Percentiles rank a stretch among this genome's conserved stretches.
Conservation (phyloP, 2,329 filamentous ascomycete genomes). For the Chrysoporthe puriensis region DNA sequence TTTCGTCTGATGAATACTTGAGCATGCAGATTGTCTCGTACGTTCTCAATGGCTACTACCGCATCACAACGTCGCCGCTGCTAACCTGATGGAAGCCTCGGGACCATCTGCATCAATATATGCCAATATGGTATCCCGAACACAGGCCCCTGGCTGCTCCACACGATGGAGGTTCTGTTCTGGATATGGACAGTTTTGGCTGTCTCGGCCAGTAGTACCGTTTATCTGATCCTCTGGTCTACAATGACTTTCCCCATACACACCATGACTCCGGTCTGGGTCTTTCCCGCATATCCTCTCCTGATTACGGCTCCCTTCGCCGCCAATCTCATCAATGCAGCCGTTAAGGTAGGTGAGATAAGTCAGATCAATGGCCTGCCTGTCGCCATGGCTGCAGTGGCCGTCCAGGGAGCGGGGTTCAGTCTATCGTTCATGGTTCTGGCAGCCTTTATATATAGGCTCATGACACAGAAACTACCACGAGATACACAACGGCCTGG, state of each 20-base stretch:
- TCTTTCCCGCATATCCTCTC: constrained; percentile 83
- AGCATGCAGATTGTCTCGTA: constrained; percentile 47
- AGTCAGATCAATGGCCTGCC: constrained; percentile 46
- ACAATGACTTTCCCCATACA: constrained; percentile 64
- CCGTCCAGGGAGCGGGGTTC: constrained; percentile 59
- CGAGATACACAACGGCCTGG: constrained; percentile 75
- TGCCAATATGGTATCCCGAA: constrained; percentile 74
- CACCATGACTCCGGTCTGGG: constrained; percentile 87
- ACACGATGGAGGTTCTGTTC: constrained; percentile 67
- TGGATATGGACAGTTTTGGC: constrained; percentile 75
- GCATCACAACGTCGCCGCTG: constrained; percentile 41
- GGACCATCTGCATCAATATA: constrained; percentile 77
- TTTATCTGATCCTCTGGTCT: constrained; percentile 76
- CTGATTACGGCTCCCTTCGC: constrained; percentile 77
- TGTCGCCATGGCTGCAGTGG: constrained; percentile 53
- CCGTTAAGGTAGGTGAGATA: constrained; percentile 35
- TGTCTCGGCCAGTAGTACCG: constrained; percentile 67
- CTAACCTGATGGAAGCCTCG: constrained; percentile 55
- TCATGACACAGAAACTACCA: constrained; percentile 87
- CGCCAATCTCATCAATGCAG: constrained; percentile 55
- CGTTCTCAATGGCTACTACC: constrained; percentile 31
- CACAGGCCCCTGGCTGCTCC: constrained; percentile 64
- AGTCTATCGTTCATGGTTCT: constrained; percentile 76
- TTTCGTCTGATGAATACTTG: constrained; percentile 1
- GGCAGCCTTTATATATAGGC: constrained; percentile 79